Percentiles rank a stretch among this genome's conserved stretches.
Evolutionary conservation across 1,284 basidiomycete genomes (phyloP).

Genomic region (Apiotrichum veenhuisii): DNA sequence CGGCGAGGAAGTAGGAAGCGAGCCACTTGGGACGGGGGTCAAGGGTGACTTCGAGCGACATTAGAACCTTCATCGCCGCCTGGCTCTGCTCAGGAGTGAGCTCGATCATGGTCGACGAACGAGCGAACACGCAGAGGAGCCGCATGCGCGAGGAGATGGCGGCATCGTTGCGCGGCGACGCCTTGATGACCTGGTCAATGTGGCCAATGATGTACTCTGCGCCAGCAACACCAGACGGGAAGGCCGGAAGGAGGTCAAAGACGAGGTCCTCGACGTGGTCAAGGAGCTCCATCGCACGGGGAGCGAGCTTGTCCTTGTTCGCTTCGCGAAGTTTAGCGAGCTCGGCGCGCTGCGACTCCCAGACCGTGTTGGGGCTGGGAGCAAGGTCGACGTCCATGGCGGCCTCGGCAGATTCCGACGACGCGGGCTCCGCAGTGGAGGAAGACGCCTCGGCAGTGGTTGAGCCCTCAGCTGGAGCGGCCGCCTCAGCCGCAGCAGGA

Average conservation of each 20-base stretch:
- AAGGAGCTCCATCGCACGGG: conserved; percentile 69
- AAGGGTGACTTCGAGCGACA: conserved; percentile 57
- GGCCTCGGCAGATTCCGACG: conserved; percentile 12
- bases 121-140: conserved; percentile 69
- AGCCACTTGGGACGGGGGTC: conserved; percentile 69
- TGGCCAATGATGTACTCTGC: conserved; percentile 26
- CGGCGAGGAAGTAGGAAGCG: conserved; percentile 67
- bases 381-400: conserved; percentile 22
- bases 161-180: conserved; percentile 54
- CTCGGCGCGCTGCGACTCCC: conserved; percentile 42
- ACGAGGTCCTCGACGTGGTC: conserved; percentile 83
- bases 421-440: conserved; percentile 3
- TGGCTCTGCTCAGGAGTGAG: conserved; percentile 36
- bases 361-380: conserved; percentile 13
- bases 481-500: background rate
- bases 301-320: conserved; percentile 63
- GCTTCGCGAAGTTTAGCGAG: conserved; percentile 66
- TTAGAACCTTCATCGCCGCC: conserved; percentile 60
- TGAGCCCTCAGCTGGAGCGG: background rate
- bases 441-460: background rate
- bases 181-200: conserved; percentile 18
- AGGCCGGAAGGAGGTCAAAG: conserved; percentile 80
- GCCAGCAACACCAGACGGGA: conserved; percentile 54
- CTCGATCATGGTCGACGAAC: conserved; percentile 9
- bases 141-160: conserved; percentile 74